Evolutionary conservation across 2,329 filamentous ascomycete genomes (phyloP).

Genomic region (Verticillium tricorpus): DNA sequence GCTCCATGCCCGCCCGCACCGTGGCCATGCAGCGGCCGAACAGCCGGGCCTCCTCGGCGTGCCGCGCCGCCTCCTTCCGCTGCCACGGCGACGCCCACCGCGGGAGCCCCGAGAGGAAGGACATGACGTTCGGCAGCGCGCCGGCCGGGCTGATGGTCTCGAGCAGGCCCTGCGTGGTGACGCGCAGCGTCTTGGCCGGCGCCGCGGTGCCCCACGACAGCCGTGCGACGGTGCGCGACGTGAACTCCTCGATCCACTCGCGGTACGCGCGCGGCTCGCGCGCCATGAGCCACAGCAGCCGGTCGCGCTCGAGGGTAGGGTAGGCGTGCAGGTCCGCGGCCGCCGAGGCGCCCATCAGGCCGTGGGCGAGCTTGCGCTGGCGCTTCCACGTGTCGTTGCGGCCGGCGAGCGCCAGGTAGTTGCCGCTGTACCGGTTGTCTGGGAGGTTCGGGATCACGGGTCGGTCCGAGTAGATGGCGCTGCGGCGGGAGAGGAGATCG

Average conservation of each 20-base stretch:
- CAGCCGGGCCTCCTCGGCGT: conserved; percentile 32
- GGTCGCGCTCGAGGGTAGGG: conserved; percentile 38
- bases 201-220: conserved; percentile 41
- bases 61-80: conserved; percentile 33
- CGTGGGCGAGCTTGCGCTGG: conserved; percentile 39
- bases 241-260: conserved; percentile 43
- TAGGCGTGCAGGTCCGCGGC: conserved; percentile 32
- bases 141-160: conserved; percentile 41
- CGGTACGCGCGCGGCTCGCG: conserved; percentile 35
- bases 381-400: conserved; percentile 40
- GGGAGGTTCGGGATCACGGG: conserved; percentile 42
- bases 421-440: conserved; percentile 41
- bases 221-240: conserved; percentile 38
- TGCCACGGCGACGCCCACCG: conserved; percentile 38
- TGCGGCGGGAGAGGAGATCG: conserved; percentile 36
- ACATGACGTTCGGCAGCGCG: conserved; percentile 35
- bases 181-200: conserved; percentile 32
- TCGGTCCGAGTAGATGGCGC: conserved; percentile 41
- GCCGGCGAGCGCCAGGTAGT: conserved; percentile 15
- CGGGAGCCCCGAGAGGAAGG: conserved; percentile 34
- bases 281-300: conserved; percentile 32
- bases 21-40: conserved; percentile 30
- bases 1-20: conserved; percentile 26
- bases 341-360: conserved; percentile 31
- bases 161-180: conserved; percentile 41